phyloP scores from a whole-genome alignment of 2,329 filamentous ascomycete genomes.

The Penicillium sp. region DNA sequence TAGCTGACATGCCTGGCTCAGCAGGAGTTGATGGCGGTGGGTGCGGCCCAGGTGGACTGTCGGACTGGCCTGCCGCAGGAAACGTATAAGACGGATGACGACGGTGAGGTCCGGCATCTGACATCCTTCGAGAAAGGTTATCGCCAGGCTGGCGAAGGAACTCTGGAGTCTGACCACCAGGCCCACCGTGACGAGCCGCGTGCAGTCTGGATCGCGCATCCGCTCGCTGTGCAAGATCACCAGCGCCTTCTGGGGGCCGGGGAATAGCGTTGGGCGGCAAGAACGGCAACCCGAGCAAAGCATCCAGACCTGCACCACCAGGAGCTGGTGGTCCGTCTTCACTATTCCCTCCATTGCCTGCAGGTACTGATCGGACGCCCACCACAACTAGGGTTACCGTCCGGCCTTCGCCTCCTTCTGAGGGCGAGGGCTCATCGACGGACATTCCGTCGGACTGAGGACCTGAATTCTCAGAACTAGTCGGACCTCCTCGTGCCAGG shows the following conservation, averaged over 20 bases:
- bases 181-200: slow-evolving; percentile 59
- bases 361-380: slow-evolving; percentile 69
- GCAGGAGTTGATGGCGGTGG: slow-evolving; percentile 70
- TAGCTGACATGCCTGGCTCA: slow-evolving; percentile 61
- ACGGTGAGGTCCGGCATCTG: slow-evolving; percentile 38
- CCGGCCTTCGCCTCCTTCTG: slow-evolving; percentile 57
- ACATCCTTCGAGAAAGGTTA: slow-evolving; percentile 39
- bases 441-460: slow-evolving; percentile 44
- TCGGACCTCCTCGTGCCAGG: slow-evolving; percentile 33
- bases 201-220: slow-evolving; percentile 61
- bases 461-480: slow-evolving; percentile 34
- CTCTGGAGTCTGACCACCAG: slow-evolving; percentile 62
- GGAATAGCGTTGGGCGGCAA: slow-evolving; percentile 52
- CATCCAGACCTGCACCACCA: slow-evolving; percentile 51
- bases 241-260: slow-evolving; percentile 51
- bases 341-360: slow-evolving; percentile 53
- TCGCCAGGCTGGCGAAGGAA: slow-evolving; percentile 58
- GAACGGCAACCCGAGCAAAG: slow-evolving; percentile 54
- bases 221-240: slow-evolving; percentile 59
- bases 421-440: slow-evolving; percentile 45
- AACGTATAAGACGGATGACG: slow-evolving; percentile 27
- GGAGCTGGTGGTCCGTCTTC: slow-evolving; percentile 54
- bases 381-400: slow-evolving; percentile 74
- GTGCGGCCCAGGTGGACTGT: slow-evolving; percentile 63
- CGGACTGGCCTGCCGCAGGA: slow-evolving; percentile 55